Conservation (phyloP, 371 early-diverging fungal species). For the Gilbertella persicaria region DNA sequence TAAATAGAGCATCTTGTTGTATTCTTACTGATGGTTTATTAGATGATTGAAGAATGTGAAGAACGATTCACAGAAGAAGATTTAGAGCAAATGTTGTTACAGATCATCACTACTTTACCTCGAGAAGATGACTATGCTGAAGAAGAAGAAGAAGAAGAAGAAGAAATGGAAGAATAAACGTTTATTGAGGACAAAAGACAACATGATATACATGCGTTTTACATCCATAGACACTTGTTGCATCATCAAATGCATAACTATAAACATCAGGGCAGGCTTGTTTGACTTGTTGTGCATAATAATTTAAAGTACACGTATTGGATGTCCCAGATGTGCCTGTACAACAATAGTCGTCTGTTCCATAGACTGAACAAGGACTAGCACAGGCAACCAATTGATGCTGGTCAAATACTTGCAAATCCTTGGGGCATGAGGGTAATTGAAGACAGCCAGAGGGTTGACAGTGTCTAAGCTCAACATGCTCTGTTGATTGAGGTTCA, state of each 20-base stretch:
- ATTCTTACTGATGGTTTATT: too few species aligned
- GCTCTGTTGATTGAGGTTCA: constrained; percentile 10
- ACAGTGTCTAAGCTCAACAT: constrained; percentile 16
- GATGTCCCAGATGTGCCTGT: constrained; percentile 27
- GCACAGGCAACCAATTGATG: constrained; percentile 27
- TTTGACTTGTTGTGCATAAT: constrained; percentile 31
- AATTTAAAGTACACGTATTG: constrained; percentile 26
- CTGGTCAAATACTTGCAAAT: constrained; percentile 9
- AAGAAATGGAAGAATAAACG: constrained; percentile 17
- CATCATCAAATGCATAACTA: constrained; percentile 55
- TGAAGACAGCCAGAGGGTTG: constrained; percentile 15
- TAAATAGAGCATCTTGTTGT: too few species aligned
- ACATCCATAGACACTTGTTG: constrained; percentile 44
- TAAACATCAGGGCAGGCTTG: constrained; percentile 38
- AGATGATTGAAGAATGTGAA: constrained; percentile 68
- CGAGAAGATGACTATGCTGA: constrained; percentile 51
- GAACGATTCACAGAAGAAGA: constrained; percentile 58
- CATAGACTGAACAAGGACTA: constrained; percentile 39
- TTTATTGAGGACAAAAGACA: constrained; percentile 44
- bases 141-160: constrained; percentile 34
- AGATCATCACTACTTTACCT: constrained; percentile 40
- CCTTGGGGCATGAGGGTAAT: constrained; percentile 21
- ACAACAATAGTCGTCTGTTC: constrained; percentile 32
- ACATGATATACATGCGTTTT: constrained; percentile 38
- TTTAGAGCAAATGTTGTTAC: constrained; percentile 43